Base-by-base conservation (phyloP, 192 early-diverging fungal species). In the Backusella tarrabulga region DNA sequence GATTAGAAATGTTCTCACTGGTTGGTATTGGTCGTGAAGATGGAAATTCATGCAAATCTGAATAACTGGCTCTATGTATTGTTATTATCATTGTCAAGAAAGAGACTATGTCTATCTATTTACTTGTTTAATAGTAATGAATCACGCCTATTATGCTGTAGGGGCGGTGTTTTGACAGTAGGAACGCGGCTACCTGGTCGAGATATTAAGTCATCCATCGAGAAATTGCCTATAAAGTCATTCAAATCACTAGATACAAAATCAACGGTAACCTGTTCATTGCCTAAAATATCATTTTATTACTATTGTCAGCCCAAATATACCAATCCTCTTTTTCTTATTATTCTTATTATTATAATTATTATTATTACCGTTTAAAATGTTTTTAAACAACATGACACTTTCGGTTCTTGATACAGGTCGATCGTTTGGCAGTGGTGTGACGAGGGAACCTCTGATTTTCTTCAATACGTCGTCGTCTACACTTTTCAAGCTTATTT, bases 331-430 rank as follows among this genome's bases (percentile, higher is more conserved):
- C 56, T 60, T 60, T 74, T 12, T 73, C 21, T 50, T 73, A 29
- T 50, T 52, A 23, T 71, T 71, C 29, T 21, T 73, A 73, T 73
- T 3, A n/a, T n/a, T n/a, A n/a, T n/a, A n/a, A n/a, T n/a, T 32
- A 2, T 32, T 32, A 32, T 36, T 35, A 17, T 34, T 68, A 68
- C 35, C 35, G n/a, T 68, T 68, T 0, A n/a, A 9, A 21, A 34
- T 68, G 32, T 36, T 35, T 68, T 36, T 68, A 36, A 34, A 68
- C 14, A 68, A 68, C 34, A 34, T 36, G 14, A 34, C 35, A 23
- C 41, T 29, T 34, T 52, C 42, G n/a, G 44, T 36, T 56, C 52
- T 50, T 44, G 73, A 54, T 14, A 56, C 21, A 29, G 54, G 34
- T 11, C 52, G 36, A 50, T 50, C 46, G 9, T 14, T 23, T 63